Evolutionary conservation across 2,329 filamentous ascomycete species (phyloP).

Genomic region (Myotisia sp.): DNA sequence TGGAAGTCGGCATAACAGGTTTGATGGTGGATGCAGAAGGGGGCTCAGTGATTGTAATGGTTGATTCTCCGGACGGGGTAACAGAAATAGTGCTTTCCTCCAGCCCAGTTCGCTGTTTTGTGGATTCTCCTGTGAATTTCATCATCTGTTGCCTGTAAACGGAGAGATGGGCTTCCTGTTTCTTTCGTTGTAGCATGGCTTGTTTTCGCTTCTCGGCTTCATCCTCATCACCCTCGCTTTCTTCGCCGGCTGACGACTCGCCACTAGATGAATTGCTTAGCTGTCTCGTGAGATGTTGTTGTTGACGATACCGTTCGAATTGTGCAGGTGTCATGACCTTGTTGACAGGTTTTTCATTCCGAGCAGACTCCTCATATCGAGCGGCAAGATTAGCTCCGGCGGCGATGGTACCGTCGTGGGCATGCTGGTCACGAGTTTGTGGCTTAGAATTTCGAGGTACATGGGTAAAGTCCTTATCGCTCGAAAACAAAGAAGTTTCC

Average conservation of each 20-base stretch:
- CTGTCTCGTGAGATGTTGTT: constrained; percentile 53
- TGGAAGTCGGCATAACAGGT: constrained; percentile 3
- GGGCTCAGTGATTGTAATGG: constrained; percentile 42
- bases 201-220: constrained; percentile 61
- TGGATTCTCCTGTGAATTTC: constrained; percentile 68
- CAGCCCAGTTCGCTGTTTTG: constrained; percentile 38
- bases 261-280: constrained; percentile 35
- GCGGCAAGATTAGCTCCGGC: constrained; percentile 33
- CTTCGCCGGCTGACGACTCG: constrained; percentile 41
- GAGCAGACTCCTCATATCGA: constrained; percentile 28
- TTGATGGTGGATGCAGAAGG: constrained; percentile 23
- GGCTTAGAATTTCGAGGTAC: constrained; percentile 7
- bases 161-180: constrained; percentile 79
- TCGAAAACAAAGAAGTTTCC: constrained; percentile 9
- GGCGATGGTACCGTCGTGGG: constrained; percentile 18
- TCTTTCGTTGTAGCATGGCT: constrained; percentile 60
- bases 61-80: constrained; percentile 7
- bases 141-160: constrained; percentile 93
- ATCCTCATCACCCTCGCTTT: constrained; percentile 60
- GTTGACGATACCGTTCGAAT: constrained; percentile 64
- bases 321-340: constrained; percentile 85
- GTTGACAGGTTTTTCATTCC: constrained; percentile 33
- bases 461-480: constrained; percentile 9
- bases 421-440: background rate
- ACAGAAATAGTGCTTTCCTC: constrained; percentile 22